Percentiles rank a stretch among this genome's conserved stretches.
Conservation (phyloP, 768 basidiomycete species). For the Mycena pura region DNA sequence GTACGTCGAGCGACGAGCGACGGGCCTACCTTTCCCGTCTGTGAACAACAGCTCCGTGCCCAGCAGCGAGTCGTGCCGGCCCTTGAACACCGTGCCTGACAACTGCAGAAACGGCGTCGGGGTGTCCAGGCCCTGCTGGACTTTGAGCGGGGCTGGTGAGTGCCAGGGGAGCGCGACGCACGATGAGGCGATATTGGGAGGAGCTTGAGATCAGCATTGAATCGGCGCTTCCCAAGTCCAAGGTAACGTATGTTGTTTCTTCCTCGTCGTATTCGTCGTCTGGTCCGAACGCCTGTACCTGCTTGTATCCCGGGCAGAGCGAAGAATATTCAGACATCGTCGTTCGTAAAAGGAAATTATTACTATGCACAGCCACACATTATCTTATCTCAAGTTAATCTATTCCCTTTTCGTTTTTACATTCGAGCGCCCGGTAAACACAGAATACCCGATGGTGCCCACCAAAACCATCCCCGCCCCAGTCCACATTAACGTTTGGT, state of each 20-base stretch:
- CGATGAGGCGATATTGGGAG: constrained; percentile 75
- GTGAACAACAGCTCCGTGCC: constrained; percentile 82
- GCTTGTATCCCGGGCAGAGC: constrained; percentile 59
- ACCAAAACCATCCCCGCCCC: constrained; percentile 73
- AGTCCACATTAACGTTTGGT: constrained; percentile 63
- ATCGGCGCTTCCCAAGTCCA: constrained; percentile 76
- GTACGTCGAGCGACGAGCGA: background rate
- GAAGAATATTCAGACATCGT: constrained; percentile 18
- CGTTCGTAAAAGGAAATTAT: too few relatives aligned
- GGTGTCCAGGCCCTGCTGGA: constrained; percentile 72
- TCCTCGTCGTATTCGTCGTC: constrained; percentile 70
- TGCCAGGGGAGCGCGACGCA: constrained; percentile 43
- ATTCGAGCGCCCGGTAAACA: constrained; percentile 42
- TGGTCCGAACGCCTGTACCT: constrained; percentile 71
- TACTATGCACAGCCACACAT: too few relatives aligned
- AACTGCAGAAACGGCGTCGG: constrained; percentile 80
- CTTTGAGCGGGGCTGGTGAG: background rate
- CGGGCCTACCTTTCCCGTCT: constrained; percentile 62
- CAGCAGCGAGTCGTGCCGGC: constrained; percentile 67
- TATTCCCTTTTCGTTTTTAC: constrained; percentile 20
- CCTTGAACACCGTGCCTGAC: constrained; percentile 76
- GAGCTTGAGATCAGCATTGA: constrained; percentile 78
- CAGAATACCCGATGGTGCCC: constrained; percentile 75
- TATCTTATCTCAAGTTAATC: too few relatives aligned
- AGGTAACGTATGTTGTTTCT: constrained; percentile 72